Conservation (phyloP, 2,329 filamentous ascomycete species). For the Diaporthe vaccinii region DNA sequence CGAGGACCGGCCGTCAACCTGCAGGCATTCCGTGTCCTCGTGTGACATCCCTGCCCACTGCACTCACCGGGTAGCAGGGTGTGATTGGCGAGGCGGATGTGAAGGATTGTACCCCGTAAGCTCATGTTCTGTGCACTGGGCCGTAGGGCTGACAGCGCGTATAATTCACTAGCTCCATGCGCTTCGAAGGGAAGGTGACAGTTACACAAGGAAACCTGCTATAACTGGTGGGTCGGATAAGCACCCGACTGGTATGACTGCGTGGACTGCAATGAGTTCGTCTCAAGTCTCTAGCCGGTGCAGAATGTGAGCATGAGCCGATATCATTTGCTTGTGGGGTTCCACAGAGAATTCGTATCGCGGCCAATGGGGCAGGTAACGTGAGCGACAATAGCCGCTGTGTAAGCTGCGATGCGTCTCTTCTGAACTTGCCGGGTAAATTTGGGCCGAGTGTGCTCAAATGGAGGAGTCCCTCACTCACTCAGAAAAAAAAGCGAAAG, state of each 20-base stretch:
- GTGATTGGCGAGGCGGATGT: constrained; percentile 24
- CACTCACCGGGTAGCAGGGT: constrained; percentile 22
- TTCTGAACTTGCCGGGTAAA: not conserved
- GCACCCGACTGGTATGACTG: constrained; percentile 5
- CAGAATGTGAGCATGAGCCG: not conserved
- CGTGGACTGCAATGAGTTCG: not conserved
- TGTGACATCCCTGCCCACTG: not conserved
- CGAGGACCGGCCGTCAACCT: constrained; percentile 5
- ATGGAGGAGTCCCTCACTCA: not conserved
- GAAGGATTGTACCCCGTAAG: constrained; percentile 31
- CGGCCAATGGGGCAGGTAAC: not conserved
- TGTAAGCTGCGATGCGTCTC: not conserved
- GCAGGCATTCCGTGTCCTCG: constrained; percentile 18
- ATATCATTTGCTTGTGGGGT: constrained; percentile 14
- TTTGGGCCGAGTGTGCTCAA: not conserved
- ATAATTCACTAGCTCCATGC: constrained; percentile 18
- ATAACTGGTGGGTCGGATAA: constrained; percentile 17
- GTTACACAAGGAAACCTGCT: constrained; percentile 19
- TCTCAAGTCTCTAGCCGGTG: not conserved
- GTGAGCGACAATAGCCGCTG: constrained; percentile 18
- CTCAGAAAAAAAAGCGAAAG: not conserved
- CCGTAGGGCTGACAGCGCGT: constrained; percentile 36
- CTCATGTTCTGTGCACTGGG: constrained; percentile 32
- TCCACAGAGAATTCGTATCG: constrained; percentile 9
- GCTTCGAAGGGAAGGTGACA: not conserved